phyloP scores from a whole-genome alignment of 352 stramenopile species.

The Globisporangium perplexum region DNA sequence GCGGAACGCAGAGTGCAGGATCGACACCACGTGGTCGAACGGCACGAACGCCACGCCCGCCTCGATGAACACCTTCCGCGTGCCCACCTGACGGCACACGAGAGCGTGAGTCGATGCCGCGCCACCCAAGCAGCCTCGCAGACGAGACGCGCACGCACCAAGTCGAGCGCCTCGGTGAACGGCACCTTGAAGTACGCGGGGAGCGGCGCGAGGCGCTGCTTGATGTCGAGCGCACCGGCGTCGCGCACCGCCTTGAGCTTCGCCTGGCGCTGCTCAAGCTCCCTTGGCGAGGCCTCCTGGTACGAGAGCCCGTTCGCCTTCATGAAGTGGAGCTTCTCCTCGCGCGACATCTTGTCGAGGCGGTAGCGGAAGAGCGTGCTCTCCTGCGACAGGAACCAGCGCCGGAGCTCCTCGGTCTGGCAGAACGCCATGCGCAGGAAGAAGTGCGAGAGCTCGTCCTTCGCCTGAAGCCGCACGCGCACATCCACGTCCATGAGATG shows the following conservation, averaged over 20 bases:
- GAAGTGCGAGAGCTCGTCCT: conserved; percentile 96
- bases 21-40: conserved; percentile 91
- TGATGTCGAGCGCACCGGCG: conserved; percentile 33
- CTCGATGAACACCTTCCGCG: conserved; percentile 92
- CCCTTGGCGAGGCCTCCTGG: conserved; percentile 55
- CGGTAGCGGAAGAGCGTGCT: conserved; percentile 92
- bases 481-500: background rate
- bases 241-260: conserved; percentile 74
- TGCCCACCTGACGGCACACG: conserved; percentile 28
- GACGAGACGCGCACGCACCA: conserved; percentile 61
- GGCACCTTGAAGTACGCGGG: conserved; percentile 94
- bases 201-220: conserved; percentile 42
- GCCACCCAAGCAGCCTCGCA: background rate
- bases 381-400: conserved; percentile 97
- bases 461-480: conserved; percentile 30
- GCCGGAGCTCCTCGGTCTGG: conserved; percentile 95
- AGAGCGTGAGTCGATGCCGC: background rate
- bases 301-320: conserved; percentile 80
- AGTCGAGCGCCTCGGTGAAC: conserved; percentile 95
- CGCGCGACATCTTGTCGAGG: conserved; percentile 86
- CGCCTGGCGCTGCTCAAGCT: conserved; percentile 53
- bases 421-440: conserved; percentile 98
- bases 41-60: conserved; percentile 94
- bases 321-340: conserved; percentile 86
- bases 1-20: conserved; percentile 92